A percentile compares a stretch with the other conserved stretches of the same genome.
phyloP scores from a whole-genome alignment of 1,139 yeast genomes.

The Magnusiomyces suaveolens region DNA sequence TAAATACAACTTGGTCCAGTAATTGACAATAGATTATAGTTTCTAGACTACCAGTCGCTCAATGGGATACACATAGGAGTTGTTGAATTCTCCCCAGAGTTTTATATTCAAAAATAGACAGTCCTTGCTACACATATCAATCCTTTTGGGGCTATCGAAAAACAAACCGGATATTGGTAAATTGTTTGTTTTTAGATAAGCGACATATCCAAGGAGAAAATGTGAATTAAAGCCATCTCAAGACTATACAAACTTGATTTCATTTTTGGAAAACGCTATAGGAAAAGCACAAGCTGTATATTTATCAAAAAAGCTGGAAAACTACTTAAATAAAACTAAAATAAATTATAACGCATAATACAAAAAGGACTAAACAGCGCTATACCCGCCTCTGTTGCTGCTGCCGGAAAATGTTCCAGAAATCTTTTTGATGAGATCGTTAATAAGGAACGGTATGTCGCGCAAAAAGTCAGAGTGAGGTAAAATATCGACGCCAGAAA shows the following conservation, averaged over 20 bases:
- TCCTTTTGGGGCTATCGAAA: slow-evolving; percentile 47
- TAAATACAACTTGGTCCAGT: too few relatives aligned
- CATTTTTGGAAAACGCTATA: slow-evolving; percentile 40
- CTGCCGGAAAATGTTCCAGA: slow-evolving; percentile 69
- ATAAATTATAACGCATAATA: too few relatives aligned
- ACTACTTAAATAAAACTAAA: too few relatives aligned
- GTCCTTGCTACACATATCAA: slow-evolving; percentile 49
- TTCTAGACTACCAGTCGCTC: slow-evolving; percentile 21
- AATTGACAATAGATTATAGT: slow-evolving; percentile 9
- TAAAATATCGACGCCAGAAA: slow-evolving; percentile 36
- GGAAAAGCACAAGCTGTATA: too few relatives aligned
- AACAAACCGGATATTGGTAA: slow-evolving; percentile 68
- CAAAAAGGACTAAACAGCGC: slow-evolving; percentile 60
- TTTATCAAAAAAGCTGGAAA: too few relatives aligned
- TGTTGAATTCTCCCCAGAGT: slow-evolving; percentile 40
- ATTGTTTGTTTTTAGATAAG: slow-evolving; percentile 39
- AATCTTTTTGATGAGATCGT: slow-evolving; percentile 63
- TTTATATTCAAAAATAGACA: slow-evolving; percentile 50
- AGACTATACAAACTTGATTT: slow-evolving; percentile 65
- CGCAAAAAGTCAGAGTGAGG: slow-evolving; percentile 45
- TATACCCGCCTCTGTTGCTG: slow-evolving; percentile 72
- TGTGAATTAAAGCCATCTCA: slow-evolving; percentile 63
- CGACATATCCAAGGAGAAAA: slow-evolving; percentile 53
- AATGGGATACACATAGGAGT: slow-evolving; percentile 58
- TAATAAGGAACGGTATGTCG: slow-evolving; percentile 73